A percentile compares a stretch with the other conserved stretches of the same genome.
phyloP scores from a whole-genome alignment of 2,329 filamentous ascomycete species.

The Thelonectria olida region DNA sequence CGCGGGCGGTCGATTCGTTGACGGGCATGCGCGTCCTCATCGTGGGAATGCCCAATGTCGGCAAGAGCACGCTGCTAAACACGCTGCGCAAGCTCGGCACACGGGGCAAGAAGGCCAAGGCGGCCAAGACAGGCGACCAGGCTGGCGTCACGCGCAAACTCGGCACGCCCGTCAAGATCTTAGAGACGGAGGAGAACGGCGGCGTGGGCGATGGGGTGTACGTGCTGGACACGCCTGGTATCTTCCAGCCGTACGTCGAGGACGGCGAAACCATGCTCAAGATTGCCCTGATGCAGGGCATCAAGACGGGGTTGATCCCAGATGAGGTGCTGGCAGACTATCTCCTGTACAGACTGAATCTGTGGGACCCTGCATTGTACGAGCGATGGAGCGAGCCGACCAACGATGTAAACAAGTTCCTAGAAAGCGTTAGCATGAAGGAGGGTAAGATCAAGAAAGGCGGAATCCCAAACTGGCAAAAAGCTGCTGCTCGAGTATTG shows the following conservation, averaged over 20 bases:
- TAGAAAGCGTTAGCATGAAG: slow-evolving; percentile 75
- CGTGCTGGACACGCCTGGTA: slow-evolving; percentile 90
- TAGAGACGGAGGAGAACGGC: slow-evolving; percentile 52
- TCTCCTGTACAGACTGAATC: slow-evolving; percentile 85
- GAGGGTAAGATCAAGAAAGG: slow-evolving; percentile 81
- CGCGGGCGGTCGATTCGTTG: slow-evolving; percentile 61
- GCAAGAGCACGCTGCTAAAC: slow-evolving; percentile 95
- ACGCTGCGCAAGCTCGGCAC: slow-evolving; percentile 75
- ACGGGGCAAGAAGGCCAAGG: slow-evolving; percentile 64
- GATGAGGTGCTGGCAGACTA: slow-evolving; percentile 87
- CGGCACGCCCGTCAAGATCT: slow-evolving; percentile 81
- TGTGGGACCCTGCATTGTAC: slow-evolving; percentile 70
- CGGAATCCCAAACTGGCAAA: slow-evolving; percentile 74
- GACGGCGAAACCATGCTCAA: slow-evolving; percentile 92
- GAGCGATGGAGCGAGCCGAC: slow-evolving; percentile 73
- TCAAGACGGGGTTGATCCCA: slow-evolving; percentile 87
- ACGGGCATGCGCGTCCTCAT: slow-evolving; percentile 86
- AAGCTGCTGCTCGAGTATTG: slow-evolving; percentile 81
- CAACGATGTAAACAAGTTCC: slow-evolving; percentile 80
- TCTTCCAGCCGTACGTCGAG: slow-evolving; percentile 92
- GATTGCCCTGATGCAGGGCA: slow-evolving; percentile 87
- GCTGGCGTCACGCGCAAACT: slow-evolving; percentile 92
- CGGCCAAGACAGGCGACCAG: slow-evolving; percentile 82
- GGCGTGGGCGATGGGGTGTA: slow-evolving; percentile 73
- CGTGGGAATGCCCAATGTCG: slow-evolving; percentile 97